Evolutionary conservation across 192 early-diverging fungal species (phyloP), one percentile per base, ranked within the genome.

Genomic region (Backusella psychrophila): DNA sequence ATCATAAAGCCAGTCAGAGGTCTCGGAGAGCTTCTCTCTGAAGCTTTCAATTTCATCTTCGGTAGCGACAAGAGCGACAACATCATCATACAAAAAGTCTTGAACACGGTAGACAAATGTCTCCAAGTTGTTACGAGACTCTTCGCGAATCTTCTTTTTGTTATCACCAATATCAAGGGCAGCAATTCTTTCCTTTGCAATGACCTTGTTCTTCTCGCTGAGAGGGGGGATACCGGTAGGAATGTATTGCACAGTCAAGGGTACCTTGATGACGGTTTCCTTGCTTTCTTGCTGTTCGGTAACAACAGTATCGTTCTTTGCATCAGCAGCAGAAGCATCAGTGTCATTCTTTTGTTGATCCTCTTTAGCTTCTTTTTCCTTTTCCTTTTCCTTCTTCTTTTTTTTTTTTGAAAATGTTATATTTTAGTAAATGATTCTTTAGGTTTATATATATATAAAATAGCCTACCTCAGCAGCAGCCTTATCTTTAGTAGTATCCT

Each of bases 91-190:
- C 65, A 94, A 83, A 69, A 95, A 89, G 68, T 97, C 96, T 66
- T 93, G 93, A 44, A 90, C 81, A 39, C 89, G 89, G 84, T 98
- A 99, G 36, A 98, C 85, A 82, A 94, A 97, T 3, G 94, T 84
- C 81, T 99, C 98, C 26, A 99, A 88, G 66, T 85, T 86, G 85
- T 99, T 99, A 46, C 88, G 81, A 23, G 96, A 94, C 78, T 92
- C 93, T 83, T 96, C 95, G 41, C 89, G 91, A 6, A 88, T 87
- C 38, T 85, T 86, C 72, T 93, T 93, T 19, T 84, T 78, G 3
- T 78, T 65, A 84, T 98, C 96, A 72, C 87, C 87, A 35, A 80
- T 73, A 75, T 99, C 96, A 85, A 99, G 85, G 2, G 63, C 52
- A 39, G 73, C 74, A 35, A 88, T 74, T 71, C 81, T 76, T 31